Evolutionary conservation across 1,284 basidiomycete species (phyloP).

Genomic region (Cutaneotrichosporon dermatis): DNA sequence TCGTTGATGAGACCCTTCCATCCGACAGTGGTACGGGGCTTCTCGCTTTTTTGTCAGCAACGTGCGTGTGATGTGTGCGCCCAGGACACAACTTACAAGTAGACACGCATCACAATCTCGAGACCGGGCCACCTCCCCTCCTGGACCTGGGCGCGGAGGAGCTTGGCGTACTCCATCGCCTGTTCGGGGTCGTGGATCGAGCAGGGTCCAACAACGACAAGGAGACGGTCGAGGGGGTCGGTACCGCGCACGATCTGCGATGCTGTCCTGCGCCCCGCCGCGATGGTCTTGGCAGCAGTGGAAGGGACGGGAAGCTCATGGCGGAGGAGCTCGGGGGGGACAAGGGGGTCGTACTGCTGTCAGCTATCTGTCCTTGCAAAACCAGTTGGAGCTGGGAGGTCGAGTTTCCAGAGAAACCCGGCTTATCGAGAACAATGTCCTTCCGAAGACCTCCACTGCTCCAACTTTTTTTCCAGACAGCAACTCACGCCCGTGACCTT

Average conservation of each 20-base stretch:
- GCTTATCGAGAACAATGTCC: too few relatives aligned
- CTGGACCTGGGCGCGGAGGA: conserved; percentile 61
- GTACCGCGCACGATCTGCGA: conserved; percentile 74
- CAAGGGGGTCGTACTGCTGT: conserved; percentile 79
- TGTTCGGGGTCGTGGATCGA: conserved; percentile 88
- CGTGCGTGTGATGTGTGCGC: not conserved
- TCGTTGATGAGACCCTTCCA: conserved; percentile 97
- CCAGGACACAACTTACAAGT: conserved; percentile 57
- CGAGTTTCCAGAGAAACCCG: too few relatives aligned
- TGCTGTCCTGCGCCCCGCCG: conserved; percentile 68
- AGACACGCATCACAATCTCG: conserved; percentile 90
- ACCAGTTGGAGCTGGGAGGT: not conserved
- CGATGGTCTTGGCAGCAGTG: conserved; percentile 59
- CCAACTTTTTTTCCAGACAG: not conserved
- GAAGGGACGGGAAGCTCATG: conserved; percentile 64
- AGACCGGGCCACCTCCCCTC: conserved; percentile 66
- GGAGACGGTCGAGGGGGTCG: conserved; percentile 65
- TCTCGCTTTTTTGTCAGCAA: conserved; percentile 33
- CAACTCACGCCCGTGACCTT: conserved; percentile 45
- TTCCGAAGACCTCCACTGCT: not conserved
- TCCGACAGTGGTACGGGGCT: conserved; percentile 65
- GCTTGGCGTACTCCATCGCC: conserved; percentile 81
- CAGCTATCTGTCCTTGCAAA: not conserved
- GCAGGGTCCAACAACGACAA: conserved; percentile 93
- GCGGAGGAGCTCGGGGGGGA: conserved; percentile 81